These are phyloP conservation scores for Fistulifera pelliculosa DNA, from an alignment of 108 stramenopile species.

Conservation along the genomic window DNA sequence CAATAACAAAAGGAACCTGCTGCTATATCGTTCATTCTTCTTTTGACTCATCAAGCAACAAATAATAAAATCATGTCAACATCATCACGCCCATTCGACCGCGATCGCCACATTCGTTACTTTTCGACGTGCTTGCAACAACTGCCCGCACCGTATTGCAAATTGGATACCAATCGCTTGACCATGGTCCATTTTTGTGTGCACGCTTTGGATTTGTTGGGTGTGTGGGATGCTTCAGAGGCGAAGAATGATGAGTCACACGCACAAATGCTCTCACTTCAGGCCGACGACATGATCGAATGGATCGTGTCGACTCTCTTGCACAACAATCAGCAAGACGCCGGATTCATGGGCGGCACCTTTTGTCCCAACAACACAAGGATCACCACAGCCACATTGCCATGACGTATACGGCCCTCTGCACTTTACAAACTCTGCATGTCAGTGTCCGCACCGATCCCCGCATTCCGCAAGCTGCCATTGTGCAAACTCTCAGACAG, in stretches of 20 bases:
- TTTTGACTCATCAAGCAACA: too few species aligned
- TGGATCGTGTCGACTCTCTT: slow-evolving; percentile 51
- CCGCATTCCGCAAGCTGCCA: slow-evolving; percentile 27
- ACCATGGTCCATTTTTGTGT: slow-evolving; percentile 67
- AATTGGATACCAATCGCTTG: slow-evolving; percentile 62
- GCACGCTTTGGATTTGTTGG: slow-evolving; percentile 58
- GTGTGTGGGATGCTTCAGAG: slow-evolving; percentile 20
- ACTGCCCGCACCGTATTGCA: slow-evolving; percentile 38
- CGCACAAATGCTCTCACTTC: slow-evolving; percentile 14
- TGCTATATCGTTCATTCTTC: too few species aligned
- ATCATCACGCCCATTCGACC: too few species aligned
- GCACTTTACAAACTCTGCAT: slow-evolving; percentile 51
- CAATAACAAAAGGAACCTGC: too few species aligned
- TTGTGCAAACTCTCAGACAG: slow-evolving; percentile 13
- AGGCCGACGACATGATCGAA: slow-evolving; percentile 36
- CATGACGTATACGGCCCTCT: slow-evolving; percentile 80
- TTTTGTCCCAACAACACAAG: slow-evolving; percentile 16
- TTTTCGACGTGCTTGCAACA: slow-evolving; percentile 39
- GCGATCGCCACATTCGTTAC: slow-evolving; percentile 46
- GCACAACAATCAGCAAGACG: slow-evolving; percentile 10
- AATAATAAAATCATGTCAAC: too few species aligned
- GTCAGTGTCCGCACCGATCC: slow-evolving; percentile 31
- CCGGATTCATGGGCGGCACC: slow-evolving; percentile 52
- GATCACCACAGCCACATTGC: slow-evolving; percentile 56
- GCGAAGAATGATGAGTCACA: neutral